Base-by-base conservation (phyloP, 768 basidiomycete genomes). In the Hydnomerulius pinastri region DNA sequence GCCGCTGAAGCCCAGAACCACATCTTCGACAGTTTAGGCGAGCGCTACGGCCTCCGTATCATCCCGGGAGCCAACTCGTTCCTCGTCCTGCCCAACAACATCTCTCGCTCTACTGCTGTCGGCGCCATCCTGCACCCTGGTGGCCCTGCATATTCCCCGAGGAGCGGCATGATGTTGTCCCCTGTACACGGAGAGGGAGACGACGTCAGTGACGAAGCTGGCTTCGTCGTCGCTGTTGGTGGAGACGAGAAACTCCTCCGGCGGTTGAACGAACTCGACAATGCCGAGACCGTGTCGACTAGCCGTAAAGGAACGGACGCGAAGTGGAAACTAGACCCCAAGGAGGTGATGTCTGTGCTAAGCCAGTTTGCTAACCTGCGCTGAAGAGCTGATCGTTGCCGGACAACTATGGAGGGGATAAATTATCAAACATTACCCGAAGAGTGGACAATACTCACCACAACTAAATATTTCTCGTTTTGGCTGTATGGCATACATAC, bases 1-100 rank as follows among this genome's bases (percentile, higher is more conserved):
- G 92, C 92, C 1, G 89, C 90, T 0, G 91, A 92, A 64, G 92
- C 92, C 18, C 92, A 93, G 69, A 94, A 94, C 68, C 92, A 93
- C 60, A 90, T 92, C 55, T 92, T 90, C 62, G 91, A 92, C 65
- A 87, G 86, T 57, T 82, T 91, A 28, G 90, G 90, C 35, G 90
- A 92, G 63, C 83, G 87, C 0, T 92, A 88, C 61, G 86, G 87
- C 1, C 71, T 93, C 8, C 84, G 90, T 20, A 92, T 92, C 61
- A 87, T 92, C 43, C 90, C 90, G 0, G 89, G 88, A 2, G 72
- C 79, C 47, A 90, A 85, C 66, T 81, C 80, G 43, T 92, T 92
- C 80, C 81, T 92, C 46, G 83, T 92, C 24, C 74, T 92, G 4
- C 90, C 90, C 3, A 89, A 85, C 71, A 87, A 89, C 56, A 82